Evolutionary conservation across 2,329 filamentous ascomycete genomes (phyloP).

Genomic region (Claviceps capensis): DNA sequence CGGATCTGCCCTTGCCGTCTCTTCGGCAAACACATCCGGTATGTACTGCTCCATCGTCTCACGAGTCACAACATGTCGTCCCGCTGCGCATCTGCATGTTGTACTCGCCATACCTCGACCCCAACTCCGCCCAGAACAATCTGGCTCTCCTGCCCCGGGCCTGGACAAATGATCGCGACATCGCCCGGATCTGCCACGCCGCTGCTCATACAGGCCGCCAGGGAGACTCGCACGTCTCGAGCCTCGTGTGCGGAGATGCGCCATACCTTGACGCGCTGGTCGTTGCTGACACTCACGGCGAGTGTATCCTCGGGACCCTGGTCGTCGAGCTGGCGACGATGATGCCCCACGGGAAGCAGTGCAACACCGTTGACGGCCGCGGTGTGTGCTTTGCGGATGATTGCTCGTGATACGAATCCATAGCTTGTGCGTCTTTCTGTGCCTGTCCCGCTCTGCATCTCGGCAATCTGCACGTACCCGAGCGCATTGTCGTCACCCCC

Average conservation of each 20-base stretch:
- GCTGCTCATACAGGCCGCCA: conserved; percentile 39
- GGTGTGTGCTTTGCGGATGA: conserved; percentile 45
- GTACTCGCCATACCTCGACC: conserved; percentile 28
- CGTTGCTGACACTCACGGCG: conserved; percentile 40
- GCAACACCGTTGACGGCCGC: conserved; percentile 53
- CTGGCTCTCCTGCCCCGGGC: conserved; percentile 6
- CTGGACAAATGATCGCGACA: conserved; percentile 24
- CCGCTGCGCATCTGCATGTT: background rate
- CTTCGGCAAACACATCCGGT: too few relatives aligned
- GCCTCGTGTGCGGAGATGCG: conserved; percentile 15
- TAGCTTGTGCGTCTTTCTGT: conserved; percentile 6
- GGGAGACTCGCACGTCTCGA: conserved; percentile 15
- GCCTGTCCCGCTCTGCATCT: background rate
- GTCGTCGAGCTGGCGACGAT: background rate
- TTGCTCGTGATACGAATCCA: conserved; percentile 11
- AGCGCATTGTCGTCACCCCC: conserved; percentile 85
- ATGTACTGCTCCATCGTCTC: background rate
- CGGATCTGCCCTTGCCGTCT: too few relatives aligned
- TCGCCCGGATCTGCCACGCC: conserved; percentile 47
- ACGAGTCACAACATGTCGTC: background rate
- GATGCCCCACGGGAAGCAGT: conserved; percentile 15
- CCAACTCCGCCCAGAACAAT: conserved; percentile 32
- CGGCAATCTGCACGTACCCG: conserved; percentile 32
- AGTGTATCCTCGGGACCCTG: conserved; percentile 5
- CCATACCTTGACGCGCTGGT: conserved; percentile 48